Conservation (phyloP, 1,139 yeast species). For the Hanseniaspora gamundiae region DNA sequence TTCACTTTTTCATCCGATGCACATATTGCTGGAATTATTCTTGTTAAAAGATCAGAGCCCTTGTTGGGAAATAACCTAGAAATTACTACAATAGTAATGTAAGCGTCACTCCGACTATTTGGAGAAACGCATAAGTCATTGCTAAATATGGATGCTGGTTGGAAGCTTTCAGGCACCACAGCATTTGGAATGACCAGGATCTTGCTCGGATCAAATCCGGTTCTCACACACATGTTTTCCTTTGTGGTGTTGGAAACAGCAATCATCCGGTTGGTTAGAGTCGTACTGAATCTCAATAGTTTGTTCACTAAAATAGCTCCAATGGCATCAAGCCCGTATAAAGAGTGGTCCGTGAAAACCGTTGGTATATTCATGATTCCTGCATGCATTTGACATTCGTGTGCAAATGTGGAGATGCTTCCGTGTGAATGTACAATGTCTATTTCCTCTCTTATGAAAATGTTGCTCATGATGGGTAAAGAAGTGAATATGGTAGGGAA, state of each 20-base stretch:
- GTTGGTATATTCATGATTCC: conserved; percentile 87
- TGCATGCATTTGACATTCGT: conserved; percentile 83
- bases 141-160: conserved; percentile 46
- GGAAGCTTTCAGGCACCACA: conserved; percentile 71
- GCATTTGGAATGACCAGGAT: conserved; percentile 97
- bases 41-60: conserved; percentile 83
- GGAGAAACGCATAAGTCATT: too few species aligned
- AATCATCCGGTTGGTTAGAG: conserved; percentile 83
- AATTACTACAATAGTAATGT: conserved; percentile 78
- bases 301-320: conserved; percentile 81
- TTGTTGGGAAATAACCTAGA: conserved; percentile 90
- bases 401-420: conserved; percentile 72
- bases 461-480: conserved; percentile 76
- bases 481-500: conserved; percentile 84
- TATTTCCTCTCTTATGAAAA: conserved; percentile 72
- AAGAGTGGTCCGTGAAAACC: conserved; percentile 89
- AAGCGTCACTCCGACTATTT: too few species aligned
- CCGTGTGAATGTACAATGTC: conserved; percentile 96
- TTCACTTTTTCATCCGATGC: conserved; percentile 47
- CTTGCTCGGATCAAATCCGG: conserved; percentile 60
- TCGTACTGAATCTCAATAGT: conserved; percentile 65
- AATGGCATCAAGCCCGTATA: conserved; percentile 87
- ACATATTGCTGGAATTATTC: conserved; percentile 80
- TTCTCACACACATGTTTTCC: conserved; percentile 86
- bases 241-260: conserved; percentile 96